Percentiles rank a stretch among this genome's conserved stretches.
Evolutionary conservation across 352 stramenopile species (phyloP).

Genomic region (Pythium coloratum): DNA sequence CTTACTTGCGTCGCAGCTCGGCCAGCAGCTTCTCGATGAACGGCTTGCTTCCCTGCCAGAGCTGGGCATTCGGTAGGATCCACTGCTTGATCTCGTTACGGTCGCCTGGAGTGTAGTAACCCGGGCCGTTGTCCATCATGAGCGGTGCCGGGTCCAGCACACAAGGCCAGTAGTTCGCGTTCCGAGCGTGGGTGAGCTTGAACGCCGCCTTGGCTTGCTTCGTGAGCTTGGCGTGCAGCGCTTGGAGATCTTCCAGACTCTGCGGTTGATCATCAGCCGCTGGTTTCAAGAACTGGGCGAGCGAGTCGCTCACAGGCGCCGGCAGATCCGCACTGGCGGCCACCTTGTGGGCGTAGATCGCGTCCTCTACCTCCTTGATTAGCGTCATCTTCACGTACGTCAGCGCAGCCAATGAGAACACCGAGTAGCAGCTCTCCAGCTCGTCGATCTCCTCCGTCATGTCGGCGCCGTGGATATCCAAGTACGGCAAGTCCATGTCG

Average conservation of each 20-base stretch:
- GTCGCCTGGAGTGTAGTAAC: constrained; percentile 8
- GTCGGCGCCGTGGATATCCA: constrained; percentile 12
- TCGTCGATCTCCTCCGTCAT: constrained; percentile 4
- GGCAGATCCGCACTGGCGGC: neutral
- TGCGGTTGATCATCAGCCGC: neutral
- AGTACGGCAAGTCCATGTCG: constrained; percentile 3
- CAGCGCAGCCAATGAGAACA: neutral
- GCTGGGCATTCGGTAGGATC: constrained; percentile 8
- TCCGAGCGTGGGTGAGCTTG: constrained; percentile 3
- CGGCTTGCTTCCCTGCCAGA: constrained; percentile 4
- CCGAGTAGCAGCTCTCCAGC: neutral
- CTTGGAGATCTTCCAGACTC: neutral
- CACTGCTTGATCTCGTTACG: neutral
- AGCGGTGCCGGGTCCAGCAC: constrained; percentile 8
- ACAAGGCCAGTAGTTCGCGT: constrained; percentile 9
- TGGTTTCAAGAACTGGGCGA: neutral
- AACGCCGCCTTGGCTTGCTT: neutral
- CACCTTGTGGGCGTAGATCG: neutral
- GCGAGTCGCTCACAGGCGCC: neutral
- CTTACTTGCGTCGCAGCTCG: no score
- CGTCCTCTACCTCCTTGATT: constrained; percentile 2
- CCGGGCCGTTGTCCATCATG: neutral
- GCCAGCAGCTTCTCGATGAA: constrained; percentile 4
- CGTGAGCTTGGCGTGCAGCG: constrained; percentile 4
- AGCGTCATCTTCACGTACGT: constrained; percentile 7